phyloP scores from a whole-genome alignment of 108 stramenopile genomes.

The Pelagomonas calceolata region DNA sequence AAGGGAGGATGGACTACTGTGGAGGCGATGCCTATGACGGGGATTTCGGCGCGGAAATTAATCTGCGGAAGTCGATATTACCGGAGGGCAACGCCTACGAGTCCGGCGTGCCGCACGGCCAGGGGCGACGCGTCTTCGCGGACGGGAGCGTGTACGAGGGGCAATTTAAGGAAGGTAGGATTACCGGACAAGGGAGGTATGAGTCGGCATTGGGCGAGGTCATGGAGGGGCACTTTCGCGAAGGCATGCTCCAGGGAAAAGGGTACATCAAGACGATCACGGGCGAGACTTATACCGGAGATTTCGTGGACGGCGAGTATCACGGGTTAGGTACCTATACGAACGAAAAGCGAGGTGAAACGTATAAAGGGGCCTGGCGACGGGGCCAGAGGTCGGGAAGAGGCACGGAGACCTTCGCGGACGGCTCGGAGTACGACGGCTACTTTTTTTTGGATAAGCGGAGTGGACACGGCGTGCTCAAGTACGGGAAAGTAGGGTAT shows the following conservation, averaged over 20 bases:
- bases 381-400: neutral
- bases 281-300: conserved; percentile 14
- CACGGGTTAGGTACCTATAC: conserved; percentile 14
- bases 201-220: conserved; percentile 12
- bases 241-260: conserved; percentile 18
- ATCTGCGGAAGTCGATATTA: neutral
- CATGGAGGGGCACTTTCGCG: conserved; percentile 10
- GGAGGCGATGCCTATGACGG: conserved; percentile 15
- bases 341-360: neutral
- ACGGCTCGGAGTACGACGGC: neutral
- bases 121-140: conserved; percentile 9
- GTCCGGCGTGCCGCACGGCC: conserved; percentile 16
- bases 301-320: conserved; percentile 14
- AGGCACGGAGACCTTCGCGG: neutral
- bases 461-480: neutral
- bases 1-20: conserved; percentile 15
- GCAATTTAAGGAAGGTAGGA: conserved; percentile 6
- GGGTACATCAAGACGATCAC: conserved; percentile 2
- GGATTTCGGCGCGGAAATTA: neutral
- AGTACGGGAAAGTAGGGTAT: neutral
- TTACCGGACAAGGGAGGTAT: conserved; percentile 9
- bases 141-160: conserved; percentile 20
- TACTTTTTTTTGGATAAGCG: neutral
- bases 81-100: conserved; percentile 13
- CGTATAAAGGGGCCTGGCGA: neutral